These are phyloP conservation scores for Saccharomycopsis olivae DNA, from an alignment of 805 yeast species.

Conservation along the genomic window DNA sequence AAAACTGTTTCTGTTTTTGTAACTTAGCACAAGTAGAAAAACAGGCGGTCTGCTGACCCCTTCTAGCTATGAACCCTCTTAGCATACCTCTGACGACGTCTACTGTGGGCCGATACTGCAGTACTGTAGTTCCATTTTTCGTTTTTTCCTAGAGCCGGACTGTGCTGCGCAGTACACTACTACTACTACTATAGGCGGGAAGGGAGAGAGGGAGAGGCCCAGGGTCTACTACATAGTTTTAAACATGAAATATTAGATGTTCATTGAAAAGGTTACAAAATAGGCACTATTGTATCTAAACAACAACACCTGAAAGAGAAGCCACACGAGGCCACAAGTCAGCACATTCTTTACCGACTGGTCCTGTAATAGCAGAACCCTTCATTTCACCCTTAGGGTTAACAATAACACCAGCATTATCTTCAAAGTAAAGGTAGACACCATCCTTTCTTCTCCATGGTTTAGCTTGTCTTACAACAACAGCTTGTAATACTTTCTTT, in stretches of 20 bases:
- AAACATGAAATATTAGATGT: neutral
- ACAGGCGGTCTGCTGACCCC: too few species aligned
- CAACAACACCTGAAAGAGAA: slow-evolving; percentile 99
- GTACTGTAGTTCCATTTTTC: too few species aligned
- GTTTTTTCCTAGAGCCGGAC: too few species aligned
- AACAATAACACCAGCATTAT: slow-evolving; percentile 99
- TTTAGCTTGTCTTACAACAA: slow-evolving; percentile 97
- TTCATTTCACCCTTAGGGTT: slow-evolving; percentile 99
- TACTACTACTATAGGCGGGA: too few species aligned
- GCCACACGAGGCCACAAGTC: slow-evolving; percentile 99
- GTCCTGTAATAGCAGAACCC: slow-evolving; percentile 99
- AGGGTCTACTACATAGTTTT: too few species aligned
- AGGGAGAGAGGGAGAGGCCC: too few species aligned
- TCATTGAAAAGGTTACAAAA: slow-evolving; percentile 9
- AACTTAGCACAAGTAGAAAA: too few species aligned
- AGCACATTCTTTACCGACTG: slow-evolving; percentile 99
- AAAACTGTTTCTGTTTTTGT: too few species aligned
- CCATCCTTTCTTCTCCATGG: slow-evolving; percentile 99
- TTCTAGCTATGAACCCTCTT: too few species aligned
- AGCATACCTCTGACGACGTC: too few species aligned
- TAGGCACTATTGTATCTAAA: slow-evolving; percentile 39
- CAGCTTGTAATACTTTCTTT: slow-evolving; percentile 99
- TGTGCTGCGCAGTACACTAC: too few species aligned
- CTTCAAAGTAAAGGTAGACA: slow-evolving; percentile 98
- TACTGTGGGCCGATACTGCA: too few species aligned